phyloP scores from a whole-genome alignment of 371 early-diverging fungal genomes.

The Rhizopus stolonifer region DNA sequence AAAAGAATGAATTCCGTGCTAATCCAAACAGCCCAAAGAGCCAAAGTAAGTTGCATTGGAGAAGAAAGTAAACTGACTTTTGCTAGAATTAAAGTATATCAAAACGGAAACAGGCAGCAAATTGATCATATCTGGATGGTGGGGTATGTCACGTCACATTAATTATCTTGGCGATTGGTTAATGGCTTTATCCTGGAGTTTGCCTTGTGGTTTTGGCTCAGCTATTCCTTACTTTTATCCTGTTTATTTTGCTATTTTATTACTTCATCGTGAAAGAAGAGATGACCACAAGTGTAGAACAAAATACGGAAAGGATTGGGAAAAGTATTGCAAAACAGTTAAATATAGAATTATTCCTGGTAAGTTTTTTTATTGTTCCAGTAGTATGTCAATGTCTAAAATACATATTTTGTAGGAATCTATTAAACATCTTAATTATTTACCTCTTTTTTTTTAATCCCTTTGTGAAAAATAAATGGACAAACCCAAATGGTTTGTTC shows the following conservation, averaged over 20 bases:
- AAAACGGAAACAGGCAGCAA: constrained; percentile 78
- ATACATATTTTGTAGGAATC: not conserved
- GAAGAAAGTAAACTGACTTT: not conserved
- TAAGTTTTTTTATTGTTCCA: constrained; percentile 13
- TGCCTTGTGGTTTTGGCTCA: constrained; percentile 64
- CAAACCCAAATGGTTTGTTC: too few species aligned
- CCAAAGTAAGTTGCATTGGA: constrained; percentile 48
- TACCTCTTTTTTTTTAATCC: too few species aligned
- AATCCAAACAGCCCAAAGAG: constrained; percentile 69
- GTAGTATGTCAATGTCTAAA: too few species aligned
- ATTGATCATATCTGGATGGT: constrained; percentile 89
- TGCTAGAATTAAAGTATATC: constrained; percentile 75
- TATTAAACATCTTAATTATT: not conserved
- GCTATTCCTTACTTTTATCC: constrained; percentile 92
- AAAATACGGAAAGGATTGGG: constrained; percentile 95
- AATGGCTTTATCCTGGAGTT: constrained; percentile 81
- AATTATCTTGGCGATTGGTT: constrained; percentile 92
- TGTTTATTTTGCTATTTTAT: constrained; percentile 84
- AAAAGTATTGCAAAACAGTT: constrained; percentile 80
- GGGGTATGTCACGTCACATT: constrained; percentile 90
- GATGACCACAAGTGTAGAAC: constrained; percentile 86
- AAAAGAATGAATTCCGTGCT: constrained; percentile 90
- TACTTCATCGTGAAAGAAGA: constrained; percentile 85
- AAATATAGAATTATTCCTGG: constrained; percentile 85
- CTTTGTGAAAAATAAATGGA: too few species aligned